Evolutionary conservation across 495 filamentous ascomycete species (phyloP).

Genomic region (Saxispiralis lemnorum): DNA sequence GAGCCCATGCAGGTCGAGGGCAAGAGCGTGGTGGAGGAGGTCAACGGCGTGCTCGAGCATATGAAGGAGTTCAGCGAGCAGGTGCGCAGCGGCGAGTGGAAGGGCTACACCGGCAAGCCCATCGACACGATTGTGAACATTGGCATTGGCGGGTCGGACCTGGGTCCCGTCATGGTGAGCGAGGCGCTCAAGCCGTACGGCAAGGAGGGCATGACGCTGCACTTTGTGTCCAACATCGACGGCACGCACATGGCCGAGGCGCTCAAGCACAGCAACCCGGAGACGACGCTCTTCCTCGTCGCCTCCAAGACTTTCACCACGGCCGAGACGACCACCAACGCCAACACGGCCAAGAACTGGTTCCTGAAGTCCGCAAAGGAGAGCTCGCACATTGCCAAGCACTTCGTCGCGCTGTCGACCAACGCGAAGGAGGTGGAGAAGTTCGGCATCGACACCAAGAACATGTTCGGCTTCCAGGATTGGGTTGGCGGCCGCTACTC

Average conservation of each 20-base stretch:
- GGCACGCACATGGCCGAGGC: constrained; percentile 96
- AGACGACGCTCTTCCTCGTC: constrained; percentile 93
- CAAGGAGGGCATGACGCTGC: constrained; percentile 63
- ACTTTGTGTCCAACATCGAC: constrained; percentile 99
- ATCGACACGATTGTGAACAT: constrained; percentile 93
- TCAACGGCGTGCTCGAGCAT: constrained; percentile 79
- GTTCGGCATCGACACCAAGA: constrained; percentile 91
- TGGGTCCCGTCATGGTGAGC: constrained; percentile 97
- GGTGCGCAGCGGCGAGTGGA: constrained; percentile 89
- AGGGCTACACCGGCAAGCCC: constrained; percentile 94
- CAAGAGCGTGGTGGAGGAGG: constrained; percentile 85
- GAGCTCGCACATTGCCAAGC: constrained; percentile 65
- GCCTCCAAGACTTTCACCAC: constrained; percentile 99
- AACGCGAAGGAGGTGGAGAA: constrained; percentile 90
- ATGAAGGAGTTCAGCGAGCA: constrained; percentile 96
- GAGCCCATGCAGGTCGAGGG: constrained; percentile 85
- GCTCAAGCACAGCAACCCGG: constrained; percentile 69
- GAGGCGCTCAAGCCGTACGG: constrained; percentile 92
- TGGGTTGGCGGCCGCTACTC: constrained; percentile 98
- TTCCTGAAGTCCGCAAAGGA: constrained; percentile 80
- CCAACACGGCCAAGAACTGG: constrained; percentile 90
- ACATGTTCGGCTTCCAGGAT: constrained; percentile 97
- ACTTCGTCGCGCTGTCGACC: constrained; percentile 95
- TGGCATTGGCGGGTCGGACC: constrained; percentile 93
- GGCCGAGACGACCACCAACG: constrained; percentile 90